phyloP scores from a whole-genome alignment of 1,139 yeast genomes.

The Trichomonascaceae sp. region DNA sequence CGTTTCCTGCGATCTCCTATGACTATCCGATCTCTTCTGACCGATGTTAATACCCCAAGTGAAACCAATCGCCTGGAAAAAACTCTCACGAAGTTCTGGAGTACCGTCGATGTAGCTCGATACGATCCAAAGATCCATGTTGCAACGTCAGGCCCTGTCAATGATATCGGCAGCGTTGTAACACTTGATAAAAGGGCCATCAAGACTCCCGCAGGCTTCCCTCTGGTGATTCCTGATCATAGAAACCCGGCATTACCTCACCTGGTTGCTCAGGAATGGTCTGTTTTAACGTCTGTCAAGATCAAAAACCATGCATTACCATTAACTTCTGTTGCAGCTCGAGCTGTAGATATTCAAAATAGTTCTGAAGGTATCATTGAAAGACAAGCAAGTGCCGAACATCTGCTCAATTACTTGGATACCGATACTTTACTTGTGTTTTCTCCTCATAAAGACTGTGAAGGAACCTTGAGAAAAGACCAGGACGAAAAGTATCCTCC shows the following conservation, averaged over 20 bases:
- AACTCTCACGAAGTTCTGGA: slow-evolving; percentile 80
- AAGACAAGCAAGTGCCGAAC: slow-evolving; percentile 24
- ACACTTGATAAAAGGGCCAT: slow-evolving; percentile 70
- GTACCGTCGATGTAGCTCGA: slow-evolving; percentile 50
- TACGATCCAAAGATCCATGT: slow-evolving; percentile 5
- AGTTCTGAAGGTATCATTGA: slow-evolving; percentile 22
- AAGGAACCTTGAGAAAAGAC: slow-evolving; percentile 67
- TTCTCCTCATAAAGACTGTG: slow-evolving; percentile 76
- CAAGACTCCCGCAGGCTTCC: slow-evolving; percentile 78
- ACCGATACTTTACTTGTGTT: slow-evolving; percentile 89
- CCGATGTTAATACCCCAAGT: slow-evolving; percentile 29
- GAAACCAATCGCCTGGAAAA: slow-evolving; percentile 69
- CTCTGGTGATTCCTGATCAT: slow-evolving; percentile 54
- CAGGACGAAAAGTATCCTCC: slow-evolving; percentile 78
- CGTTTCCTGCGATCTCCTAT: too few relatives aligned
- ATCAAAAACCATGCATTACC: slow-evolving; percentile 80
- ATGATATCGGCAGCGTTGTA: slow-evolving; percentile 40
- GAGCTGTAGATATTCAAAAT: slow-evolving; percentile 60
- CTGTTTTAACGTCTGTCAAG: slow-evolving; percentile 59
- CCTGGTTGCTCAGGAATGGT: slow-evolving; percentile 85
- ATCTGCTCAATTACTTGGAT: slow-evolving; percentile 71
- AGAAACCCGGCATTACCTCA: slow-evolving; percentile 56
- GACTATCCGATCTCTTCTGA: slow-evolving; percentile 1
- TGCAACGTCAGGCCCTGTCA: slow-evolving; percentile 16
- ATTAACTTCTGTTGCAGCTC: slow-evolving; percentile 75